Conservation (phyloP, 805 yeast species). For the Torulaspora gathmanii region DNA sequence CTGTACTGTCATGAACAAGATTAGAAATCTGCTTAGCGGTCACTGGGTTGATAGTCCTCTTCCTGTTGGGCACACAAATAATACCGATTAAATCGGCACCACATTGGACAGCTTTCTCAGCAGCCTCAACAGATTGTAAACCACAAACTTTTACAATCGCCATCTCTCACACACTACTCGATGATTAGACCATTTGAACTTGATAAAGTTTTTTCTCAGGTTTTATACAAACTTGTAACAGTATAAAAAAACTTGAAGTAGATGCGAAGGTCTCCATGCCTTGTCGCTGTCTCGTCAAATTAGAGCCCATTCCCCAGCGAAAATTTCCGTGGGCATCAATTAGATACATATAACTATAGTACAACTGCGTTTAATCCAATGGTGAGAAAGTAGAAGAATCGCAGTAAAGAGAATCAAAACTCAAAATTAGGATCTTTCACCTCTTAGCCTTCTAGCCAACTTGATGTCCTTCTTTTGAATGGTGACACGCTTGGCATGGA, state of each 20-base stretch:
- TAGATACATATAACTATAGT: conserved; percentile 8
- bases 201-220: neutral
- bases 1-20: conserved; percentile 39
- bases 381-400: conserved; percentile 7
- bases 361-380: conserved; percentile 6
- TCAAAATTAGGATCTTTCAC: conserved; percentile 71
- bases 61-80: conserved; percentile 78
- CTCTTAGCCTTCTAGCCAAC: conserved; percentile 96
- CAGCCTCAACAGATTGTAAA: conserved; percentile 60
- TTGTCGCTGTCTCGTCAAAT: conserved; percentile 4
- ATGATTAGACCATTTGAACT: neutral
- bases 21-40: conserved; percentile 46
- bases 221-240: neutral
- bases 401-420: conserved; percentile 9
- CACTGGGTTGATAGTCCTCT: conserved; percentile 55
- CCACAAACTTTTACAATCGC: conserved; percentile 76
- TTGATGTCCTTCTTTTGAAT: conserved; percentile 98
- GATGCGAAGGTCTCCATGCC: neutral
- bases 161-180: conserved; percentile 1
- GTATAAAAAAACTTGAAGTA: neutral
- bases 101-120: conserved; percentile 56
- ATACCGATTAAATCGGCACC: conserved; percentile 82
- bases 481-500: conserved; percentile 98
- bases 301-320: conserved; percentile 3
- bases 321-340: conserved; percentile 5